Evolutionary conservation across 164 flowering plant species (phyloP), one percentile per base, ranked within the genome.

Genomic region (Cinnamomum micranthum): DNA sequence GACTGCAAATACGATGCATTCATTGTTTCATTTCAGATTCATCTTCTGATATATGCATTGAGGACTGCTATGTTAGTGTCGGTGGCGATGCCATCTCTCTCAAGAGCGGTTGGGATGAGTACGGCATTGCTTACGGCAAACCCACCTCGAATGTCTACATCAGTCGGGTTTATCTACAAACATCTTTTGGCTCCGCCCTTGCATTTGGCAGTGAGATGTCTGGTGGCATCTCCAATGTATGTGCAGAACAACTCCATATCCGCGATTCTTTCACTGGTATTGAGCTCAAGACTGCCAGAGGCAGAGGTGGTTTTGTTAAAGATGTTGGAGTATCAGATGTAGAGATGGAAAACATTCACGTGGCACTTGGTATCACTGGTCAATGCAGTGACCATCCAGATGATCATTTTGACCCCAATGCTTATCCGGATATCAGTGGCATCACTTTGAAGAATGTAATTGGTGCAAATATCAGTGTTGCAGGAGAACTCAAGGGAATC

Each of bases 101-200:
- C 1, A 91, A 89, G 81, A 90, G 97, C 31, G 97, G 97, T 15
- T 89, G 94, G 92, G 97, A 90, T 75, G 88, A 91, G 79, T 86
- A 91, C 76, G 94, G 94, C 19, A 91, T 91, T 66, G 62, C 87
- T 19, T 90, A 79, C 69, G 86, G 82, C 13, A 84, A 72, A 77
- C 91, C 97, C 10, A 83, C 89, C 58, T 74, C 80, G 10, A 67
- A 80, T 52, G 85, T 91, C 31, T 88, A 83, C 62, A 81, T 91
- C 69, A 77, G 79, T 27, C 35, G 77, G n/a, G 83, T 84, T 6
- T 28, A 69, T n/a, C 87, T 88, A 22, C 82, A 82, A 66, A 80
- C 91, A 22, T 64, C 80, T 64, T 67, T 82, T 0, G 94, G 93
- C 62, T 74, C 94, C 6, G 90, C 83, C 12, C 66, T 92, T 23